A percentile compares a stretch with the other conserved stretches of the same genome.
phyloP scores from a whole-genome alignment of 768 basidiomycete species.

The Lentinus brumalis region DNA sequence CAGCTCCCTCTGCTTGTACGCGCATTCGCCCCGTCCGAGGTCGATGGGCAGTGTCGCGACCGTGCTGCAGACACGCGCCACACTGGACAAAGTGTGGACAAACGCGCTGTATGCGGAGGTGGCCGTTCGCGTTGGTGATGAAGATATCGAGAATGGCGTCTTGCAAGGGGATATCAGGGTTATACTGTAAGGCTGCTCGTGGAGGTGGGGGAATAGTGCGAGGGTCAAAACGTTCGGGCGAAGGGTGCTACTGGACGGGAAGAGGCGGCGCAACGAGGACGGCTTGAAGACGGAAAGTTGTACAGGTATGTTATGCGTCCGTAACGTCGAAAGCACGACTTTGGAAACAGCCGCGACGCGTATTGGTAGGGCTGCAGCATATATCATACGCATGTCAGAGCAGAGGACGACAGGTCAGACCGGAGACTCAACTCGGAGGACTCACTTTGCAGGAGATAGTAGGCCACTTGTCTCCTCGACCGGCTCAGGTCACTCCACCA shows the following conservation, averaged over 20 bases:
- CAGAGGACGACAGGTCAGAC: neutral
- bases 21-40: slow-evolving; percentile 69
- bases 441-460: slow-evolving; percentile 82
- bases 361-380: slow-evolving; percentile 45
- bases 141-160: slow-evolving; percentile 11
- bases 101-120: slow-evolving; percentile 18
- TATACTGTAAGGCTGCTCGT: slow-evolving; percentile 31
- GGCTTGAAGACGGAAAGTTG: slow-evolving; percentile 49
- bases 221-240: slow-evolving; percentile 54
- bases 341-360: slow-evolving; percentile 41
- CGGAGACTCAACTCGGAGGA: slow-evolving; percentile 6
- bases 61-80: slow-evolving; percentile 23
- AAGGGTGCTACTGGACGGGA: slow-evolving; percentile 46
- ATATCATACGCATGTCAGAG: neutral
- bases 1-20: slow-evolving; percentile 56
- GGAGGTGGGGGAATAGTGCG: slow-evolving; percentile 69
- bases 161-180: slow-evolving; percentile 17
- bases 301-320: slow-evolving; percentile 47
- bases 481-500: slow-evolving; percentile 83
- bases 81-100: slow-evolving; percentile 5
- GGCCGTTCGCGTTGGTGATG: slow-evolving; percentile 11
- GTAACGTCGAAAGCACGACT: slow-evolving; percentile 45
- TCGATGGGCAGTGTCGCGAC: slow-evolving; percentile 54
- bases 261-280: slow-evolving; percentile 48
- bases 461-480: slow-evolving; percentile 53